Evolutionary conservation across 352 stramenopile species (phyloP).

Genomic region (Globisporangium parvum): DNA sequence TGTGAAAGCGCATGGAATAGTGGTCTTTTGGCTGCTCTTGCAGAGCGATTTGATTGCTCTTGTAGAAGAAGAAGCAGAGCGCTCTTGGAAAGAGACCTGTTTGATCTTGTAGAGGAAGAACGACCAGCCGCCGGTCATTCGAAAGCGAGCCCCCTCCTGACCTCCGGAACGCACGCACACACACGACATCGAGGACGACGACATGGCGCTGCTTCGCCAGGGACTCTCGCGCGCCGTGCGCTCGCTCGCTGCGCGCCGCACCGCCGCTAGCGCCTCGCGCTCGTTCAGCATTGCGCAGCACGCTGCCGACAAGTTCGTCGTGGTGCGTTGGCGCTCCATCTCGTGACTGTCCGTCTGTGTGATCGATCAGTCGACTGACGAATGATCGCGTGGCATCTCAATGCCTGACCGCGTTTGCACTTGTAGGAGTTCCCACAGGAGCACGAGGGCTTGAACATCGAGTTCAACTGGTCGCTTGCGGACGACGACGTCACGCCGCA

Average conservation of each 20-base stretch:
- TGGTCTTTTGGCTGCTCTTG: no score
- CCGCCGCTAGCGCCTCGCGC: slow-evolving; percentile 14
- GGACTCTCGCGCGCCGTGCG: slow-evolving; percentile 31
- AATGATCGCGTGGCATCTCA: not conserved
- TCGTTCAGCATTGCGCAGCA: slow-evolving; percentile 47
- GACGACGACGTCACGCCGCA: slow-evolving; percentile 78
- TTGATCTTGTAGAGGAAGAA: no score
- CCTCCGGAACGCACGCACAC: slow-evolving; percentile 23
- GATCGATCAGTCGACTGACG: slow-evolving; percentile 7
- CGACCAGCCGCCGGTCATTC: no score
- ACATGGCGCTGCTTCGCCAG: slow-evolving; percentile 53
- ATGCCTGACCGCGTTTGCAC: no score
- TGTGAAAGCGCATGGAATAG: no score
- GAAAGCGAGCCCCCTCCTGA: slow-evolving; percentile 6
- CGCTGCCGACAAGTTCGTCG: slow-evolving; percentile 71
- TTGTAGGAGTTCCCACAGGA: slow-evolving; percentile 65
- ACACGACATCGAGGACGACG: not conserved
- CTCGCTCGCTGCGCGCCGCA: slow-evolving; percentile 30
- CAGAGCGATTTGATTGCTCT: no score
- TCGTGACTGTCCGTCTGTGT: not conserved
- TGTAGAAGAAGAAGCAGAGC: no score
- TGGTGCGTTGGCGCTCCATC: slow-evolving; percentile 30
- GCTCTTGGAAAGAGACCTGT: no score
- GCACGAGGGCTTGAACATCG: slow-evolving; percentile 75
- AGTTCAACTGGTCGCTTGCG: slow-evolving; percentile 85